phyloP scores from a whole-genome alignment of 352 stramenopile species.

The Pythium brachiatum region DNA sequence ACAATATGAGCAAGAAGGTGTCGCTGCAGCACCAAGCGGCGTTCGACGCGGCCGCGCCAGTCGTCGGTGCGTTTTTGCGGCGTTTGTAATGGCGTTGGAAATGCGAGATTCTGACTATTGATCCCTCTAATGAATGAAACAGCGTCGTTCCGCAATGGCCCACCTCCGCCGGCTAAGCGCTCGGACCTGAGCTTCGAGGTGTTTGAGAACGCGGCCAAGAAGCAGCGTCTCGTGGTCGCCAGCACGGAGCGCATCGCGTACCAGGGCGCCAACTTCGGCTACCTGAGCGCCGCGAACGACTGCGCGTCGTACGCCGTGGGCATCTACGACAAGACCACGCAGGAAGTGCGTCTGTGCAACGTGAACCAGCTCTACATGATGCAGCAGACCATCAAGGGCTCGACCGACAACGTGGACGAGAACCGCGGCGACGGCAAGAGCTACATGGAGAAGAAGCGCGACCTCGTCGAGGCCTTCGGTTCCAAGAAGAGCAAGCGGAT shows the following conservation, averaged over 20 bases:
- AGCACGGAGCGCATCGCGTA: constrained; percentile 81
- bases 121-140: not conserved
- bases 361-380: constrained; percentile 84
- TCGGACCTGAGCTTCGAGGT: constrained; percentile 72
- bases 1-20: constrained; percentile 61
- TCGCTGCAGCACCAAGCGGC: constrained; percentile 57
- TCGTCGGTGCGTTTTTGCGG: constrained; percentile 46
- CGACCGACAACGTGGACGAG: constrained; percentile 64
- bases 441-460: constrained; percentile 64
- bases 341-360: constrained; percentile 74
- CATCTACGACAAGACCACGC: constrained; percentile 73
- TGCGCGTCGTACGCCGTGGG: constrained; percentile 70
- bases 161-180: constrained; percentile 50
- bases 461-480: constrained; percentile 78
- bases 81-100: not conserved
- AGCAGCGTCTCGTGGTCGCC: constrained; percentile 75
- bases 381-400: constrained; percentile 78
- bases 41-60: constrained; percentile 52
- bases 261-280: constrained; percentile 84
- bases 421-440: constrained; percentile 55
- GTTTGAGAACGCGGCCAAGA: constrained; percentile 79
- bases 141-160: constrained; percentile 84
- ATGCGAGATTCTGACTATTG: not conserved
- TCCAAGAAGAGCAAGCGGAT: constrained; percentile 86
- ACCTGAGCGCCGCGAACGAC: constrained; percentile 69